These are phyloP conservation scores for Xylariaceae sp. DNA, from an alignment of 2,329 filamentous ascomycete species.

Conservation along the genomic window DNA sequence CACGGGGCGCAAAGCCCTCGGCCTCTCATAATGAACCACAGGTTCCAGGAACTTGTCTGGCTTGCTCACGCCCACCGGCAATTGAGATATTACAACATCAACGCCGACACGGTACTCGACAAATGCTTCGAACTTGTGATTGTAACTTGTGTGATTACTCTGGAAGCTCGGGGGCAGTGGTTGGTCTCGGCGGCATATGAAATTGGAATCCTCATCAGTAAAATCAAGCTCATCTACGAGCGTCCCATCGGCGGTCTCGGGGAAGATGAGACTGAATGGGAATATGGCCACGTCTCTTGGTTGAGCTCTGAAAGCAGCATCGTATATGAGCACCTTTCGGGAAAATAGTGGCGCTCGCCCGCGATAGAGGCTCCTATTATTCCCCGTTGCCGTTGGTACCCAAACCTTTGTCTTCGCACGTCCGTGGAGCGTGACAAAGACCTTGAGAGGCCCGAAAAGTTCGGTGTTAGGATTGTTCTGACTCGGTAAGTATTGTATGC, in stretches of 20 bases:
- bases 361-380: conserved; percentile 8
- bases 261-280: conserved; percentile 13
- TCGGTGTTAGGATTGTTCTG: conserved; percentile 2
- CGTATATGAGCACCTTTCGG: conserved; percentile 2
- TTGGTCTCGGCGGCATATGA: not conserved
- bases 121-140: conserved; percentile 12
- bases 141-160: not conserved
- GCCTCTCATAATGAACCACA: conserved; percentile 10
- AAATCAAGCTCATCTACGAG: not conserved
- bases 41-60: conserved; percentile 11
- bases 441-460: conserved; percentile 13
- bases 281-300: not conserved
- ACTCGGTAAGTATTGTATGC: conserved; percentile 4
- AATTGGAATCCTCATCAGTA: not conserved
- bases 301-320: conserved; percentile 12
- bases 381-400: conserved; percentile 4
- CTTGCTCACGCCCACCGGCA: conserved; percentile 7
- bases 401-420: conserved; percentile 17
- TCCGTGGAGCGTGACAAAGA: conserved; percentile 15
- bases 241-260: conserved; percentile 1
- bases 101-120: conserved; percentile 17
- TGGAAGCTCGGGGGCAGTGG: conserved; percentile 16
- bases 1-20: not conserved
- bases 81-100: conserved; percentile 9
- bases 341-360: conserved; percentile 12